Evolutionary conservation across 2,329 filamentous ascomycete genomes (phyloP), one percentile per base, ranked within the genome.

Genomic region (Rutstroemia sydowiana): DNA sequence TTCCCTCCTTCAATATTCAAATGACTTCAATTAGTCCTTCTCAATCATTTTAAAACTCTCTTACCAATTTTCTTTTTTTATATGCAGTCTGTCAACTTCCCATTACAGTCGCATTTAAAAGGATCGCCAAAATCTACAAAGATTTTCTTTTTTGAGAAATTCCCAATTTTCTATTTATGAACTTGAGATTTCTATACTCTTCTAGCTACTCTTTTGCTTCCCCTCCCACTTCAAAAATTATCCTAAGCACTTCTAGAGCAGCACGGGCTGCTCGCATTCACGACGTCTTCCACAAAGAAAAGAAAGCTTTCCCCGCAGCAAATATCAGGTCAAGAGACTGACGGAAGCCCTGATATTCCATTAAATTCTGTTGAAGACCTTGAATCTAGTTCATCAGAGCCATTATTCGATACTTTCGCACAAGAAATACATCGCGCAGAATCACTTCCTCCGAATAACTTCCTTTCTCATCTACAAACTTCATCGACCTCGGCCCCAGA

Each of bases 241-340:
- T 51, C 54, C 26, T 48, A 42, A 23, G 48, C 55, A 36, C 52
- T 44, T 52, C 18, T 53, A 61, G 64, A 65, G 64, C 65, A 64
- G 63, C 64, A 65, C 40, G 68, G 68, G 81, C 80, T 83, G 81
- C 81, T 84, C 81, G 71, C 75, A 69, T 74, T 78, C 81, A 85
- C 77, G 70, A 85, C 81, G 81, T 84, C 81, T 81, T 84, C 79
- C 74, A 75, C 73, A 77, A 85, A 84, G 80, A 85, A 84, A 81
- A 77, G 81, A 75, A 84, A 80, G 77, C 77, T 84, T 62, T 81
- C 78, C 56, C 60, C 63, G 47, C 58, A 61, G 52, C 57, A 57
- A 48, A 54, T 51, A 48, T 52, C 54, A 54, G 55, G 34, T 50
- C 59, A 60, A 42, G 46, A 56, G 41, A 48, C 57, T 26, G 55